Base-by-base conservation (phyloP, 495 filamentous ascomycete species). In the Hypoxylon intermedium region DNA sequence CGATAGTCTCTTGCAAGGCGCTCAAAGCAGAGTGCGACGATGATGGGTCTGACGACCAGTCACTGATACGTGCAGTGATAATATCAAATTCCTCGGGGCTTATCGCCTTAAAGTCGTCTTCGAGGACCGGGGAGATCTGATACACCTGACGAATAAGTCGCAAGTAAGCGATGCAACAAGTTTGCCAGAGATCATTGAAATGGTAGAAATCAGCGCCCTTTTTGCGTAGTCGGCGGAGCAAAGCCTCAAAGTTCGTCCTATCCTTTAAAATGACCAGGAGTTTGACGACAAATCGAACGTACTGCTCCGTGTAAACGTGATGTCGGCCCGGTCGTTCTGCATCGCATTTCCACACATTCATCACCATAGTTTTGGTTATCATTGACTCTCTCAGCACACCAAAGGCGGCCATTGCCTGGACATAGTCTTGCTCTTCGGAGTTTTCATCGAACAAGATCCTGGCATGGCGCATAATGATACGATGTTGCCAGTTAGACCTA, bases 401-500 rank as follows among this genome's bases (percentile, higher is more conserved):
- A 67, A 89, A 91, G 9, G 92, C 92, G 5, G 78, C 87, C 43
- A 75, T 69, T 3, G 89, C 87, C 11, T 72, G 63, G 9, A 72
- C 62, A 23, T 61, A 58, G 30, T 47, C 53, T 12, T 67, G 63
- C 13, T 72, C 70, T 24, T 70, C 49, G 13, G 67, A 63, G 34
- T 72, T 58, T 26, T 72, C 70, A 21, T 81, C 73, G 65, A 89
- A 96, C 20, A 93, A 76, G 43, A 96, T 83, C 63, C 86, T 85
- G 7, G 92, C 92, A 61, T 81, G 85, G 28, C 92, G 86, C 42
- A 85, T 83, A 59, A 89, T 88, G 78, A 99, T 91, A 1, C 94
- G 89, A 66, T 99, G 94, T 70, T 99, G 94, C 94, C 94, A 99
- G 66, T 96, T 92, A 2, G 89, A 87, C 74, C 97, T 96, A 67